phyloP scores from a whole-genome alignment of 805 yeast genomes.

The Candida mattraensis region DNA sequence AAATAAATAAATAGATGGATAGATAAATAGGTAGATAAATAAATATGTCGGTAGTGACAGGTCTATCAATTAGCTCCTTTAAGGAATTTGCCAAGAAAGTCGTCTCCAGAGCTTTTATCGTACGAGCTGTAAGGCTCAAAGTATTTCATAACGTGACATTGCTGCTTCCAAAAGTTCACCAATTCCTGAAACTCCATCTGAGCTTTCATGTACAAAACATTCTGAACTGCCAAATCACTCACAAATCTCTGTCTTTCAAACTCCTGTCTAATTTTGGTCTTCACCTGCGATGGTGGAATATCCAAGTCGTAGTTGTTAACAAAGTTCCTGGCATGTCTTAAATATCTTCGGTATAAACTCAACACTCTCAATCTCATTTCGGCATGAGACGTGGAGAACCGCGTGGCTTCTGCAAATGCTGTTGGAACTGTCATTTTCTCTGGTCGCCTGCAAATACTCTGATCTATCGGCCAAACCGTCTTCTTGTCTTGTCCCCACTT shows the following conservation, averaged over 20 bases:
- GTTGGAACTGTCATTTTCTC: conserved; percentile 67
- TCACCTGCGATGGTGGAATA: conserved; percentile 73
- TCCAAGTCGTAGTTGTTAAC: conserved; percentile 70
- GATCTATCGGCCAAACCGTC: background rate
- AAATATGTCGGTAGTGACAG: conserved; percentile 34
- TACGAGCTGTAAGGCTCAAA: conserved; percentile 66
- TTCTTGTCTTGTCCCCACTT: background rate
- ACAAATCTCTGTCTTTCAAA: conserved; percentile 83
- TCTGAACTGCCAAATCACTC: conserved; percentile 60
- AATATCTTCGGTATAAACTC: conserved; percentile 69
- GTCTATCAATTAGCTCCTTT: conserved; percentile 46
- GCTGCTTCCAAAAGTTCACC: conserved; percentile 88
- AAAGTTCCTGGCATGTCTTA: conserved; percentile 51
- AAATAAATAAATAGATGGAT: conserved; percentile 31
- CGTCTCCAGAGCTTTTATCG: conserved; percentile 53
- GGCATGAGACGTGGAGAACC: conserved; percentile 56
- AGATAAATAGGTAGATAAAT: too few species aligned
- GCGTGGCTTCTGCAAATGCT: conserved; percentile 80
- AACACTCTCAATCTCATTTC: conserved; percentile 67
- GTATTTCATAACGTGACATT: conserved; percentile 79
- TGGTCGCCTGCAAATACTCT: background rate
- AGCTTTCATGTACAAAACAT: conserved; percentile 75
- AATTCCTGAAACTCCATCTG: conserved; percentile 90
- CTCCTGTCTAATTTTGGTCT: conserved; percentile 85
- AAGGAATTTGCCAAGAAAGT: conserved; percentile 71